These are phyloP conservation scores for Meyerozyma guilliermondii DNA, from an alignment of 1,139 yeast genomes.

Conservation along the genomic window DNA sequence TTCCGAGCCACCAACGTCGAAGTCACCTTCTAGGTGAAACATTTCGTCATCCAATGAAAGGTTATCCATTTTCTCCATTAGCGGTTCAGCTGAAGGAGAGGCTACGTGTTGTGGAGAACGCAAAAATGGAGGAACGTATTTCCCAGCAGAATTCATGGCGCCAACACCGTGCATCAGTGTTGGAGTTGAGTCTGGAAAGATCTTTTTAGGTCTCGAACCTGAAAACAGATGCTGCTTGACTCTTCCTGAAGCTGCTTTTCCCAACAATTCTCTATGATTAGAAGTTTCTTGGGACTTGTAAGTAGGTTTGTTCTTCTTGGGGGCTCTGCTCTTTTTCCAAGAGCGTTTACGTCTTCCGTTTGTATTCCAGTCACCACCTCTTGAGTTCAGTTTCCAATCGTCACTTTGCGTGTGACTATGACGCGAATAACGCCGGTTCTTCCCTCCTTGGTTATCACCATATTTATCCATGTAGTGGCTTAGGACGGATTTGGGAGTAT, in stretches of 20 bases:
- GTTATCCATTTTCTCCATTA: conserved; percentile 36
- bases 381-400: conserved; percentile 4
- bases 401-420: conserved; percentile 11
- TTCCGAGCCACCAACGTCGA: conserved; percentile 12
- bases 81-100: conserved; percentile 33
- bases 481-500: conserved; percentile 72
- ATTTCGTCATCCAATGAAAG: conserved; percentile 36
- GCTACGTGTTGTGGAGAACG: conserved; percentile 33
- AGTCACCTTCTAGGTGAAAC: conserved; percentile 43
- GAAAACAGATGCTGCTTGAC: conserved; percentile 28
- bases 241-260: conserved; percentile 2
- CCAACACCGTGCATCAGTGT: not conserved
- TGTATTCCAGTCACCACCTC: conserved; percentile 28
- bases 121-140: conserved; percentile 42
- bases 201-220: conserved; percentile 19
- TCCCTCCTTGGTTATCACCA: conserved; percentile 28
- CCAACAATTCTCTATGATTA: not conserved
- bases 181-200: conserved; percentile 3
- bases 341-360: conserved; percentile 24
- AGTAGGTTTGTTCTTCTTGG: conserved; percentile 12
- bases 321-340: conserved; percentile 23
- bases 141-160: conserved; percentile 20
- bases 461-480: conserved; percentile 70
- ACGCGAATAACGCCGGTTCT: conserved; percentile 7
- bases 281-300: conserved; percentile 7